Percentiles rank a stretch among this genome's conserved stretches.
Evolutionary conservation across 352 stramenopile species (phyloP).

Genomic region (Pelagophyceae sp.): DNA sequence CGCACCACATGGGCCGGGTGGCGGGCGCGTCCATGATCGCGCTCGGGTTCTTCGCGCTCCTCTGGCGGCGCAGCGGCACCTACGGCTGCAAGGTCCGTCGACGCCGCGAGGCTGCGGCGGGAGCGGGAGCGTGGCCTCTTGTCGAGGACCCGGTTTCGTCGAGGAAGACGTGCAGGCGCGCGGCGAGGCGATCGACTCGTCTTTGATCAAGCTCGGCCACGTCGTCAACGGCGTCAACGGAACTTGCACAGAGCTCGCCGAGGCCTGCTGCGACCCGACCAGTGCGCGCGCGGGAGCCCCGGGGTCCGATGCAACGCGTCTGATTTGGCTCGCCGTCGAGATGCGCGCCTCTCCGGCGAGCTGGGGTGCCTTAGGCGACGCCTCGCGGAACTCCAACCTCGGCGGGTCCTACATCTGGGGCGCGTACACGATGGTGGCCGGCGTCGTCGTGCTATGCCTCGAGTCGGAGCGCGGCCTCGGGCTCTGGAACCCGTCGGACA

Average conservation of each 20-base stretch:
- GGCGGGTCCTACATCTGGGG: conserved; percentile 16
- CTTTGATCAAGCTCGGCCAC: conserved; percentile 9
- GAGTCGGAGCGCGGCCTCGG: conserved; percentile 26
- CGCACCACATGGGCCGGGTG: conserved; percentile 29
- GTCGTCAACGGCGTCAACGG: conserved; percentile 19
- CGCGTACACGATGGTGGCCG: conserved; percentile 20
- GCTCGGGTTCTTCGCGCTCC: conserved; percentile 24
- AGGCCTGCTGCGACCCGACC: conserved; percentile 12
- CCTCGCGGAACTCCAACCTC: background rate
- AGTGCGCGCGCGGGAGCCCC: too few relatives aligned
- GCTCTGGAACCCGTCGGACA: conserved; percentile 28
- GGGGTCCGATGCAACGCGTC: too few relatives aligned
- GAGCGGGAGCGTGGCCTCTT: too few relatives aligned
- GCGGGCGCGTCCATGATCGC: conserved; percentile 10
- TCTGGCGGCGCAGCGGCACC: conserved; percentile 20
- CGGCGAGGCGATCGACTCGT: conserved; percentile 16
- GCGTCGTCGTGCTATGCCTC: conserved; percentile 14
- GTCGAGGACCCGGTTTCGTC: too few relatives aligned
- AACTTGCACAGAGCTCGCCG: background rate
- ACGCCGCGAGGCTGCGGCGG: too few relatives aligned
- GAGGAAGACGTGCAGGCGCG: too few relatives aligned
- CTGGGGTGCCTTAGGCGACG: background rate
- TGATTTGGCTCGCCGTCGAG: too few relatives aligned
- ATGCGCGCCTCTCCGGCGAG: too few relatives aligned
- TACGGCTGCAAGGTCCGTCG: conserved; percentile 28